These are phyloP conservation scores for Candida sanyaensis DNA, from an alignment of 1,139 yeast species.

Conservation along the genomic window DNA sequence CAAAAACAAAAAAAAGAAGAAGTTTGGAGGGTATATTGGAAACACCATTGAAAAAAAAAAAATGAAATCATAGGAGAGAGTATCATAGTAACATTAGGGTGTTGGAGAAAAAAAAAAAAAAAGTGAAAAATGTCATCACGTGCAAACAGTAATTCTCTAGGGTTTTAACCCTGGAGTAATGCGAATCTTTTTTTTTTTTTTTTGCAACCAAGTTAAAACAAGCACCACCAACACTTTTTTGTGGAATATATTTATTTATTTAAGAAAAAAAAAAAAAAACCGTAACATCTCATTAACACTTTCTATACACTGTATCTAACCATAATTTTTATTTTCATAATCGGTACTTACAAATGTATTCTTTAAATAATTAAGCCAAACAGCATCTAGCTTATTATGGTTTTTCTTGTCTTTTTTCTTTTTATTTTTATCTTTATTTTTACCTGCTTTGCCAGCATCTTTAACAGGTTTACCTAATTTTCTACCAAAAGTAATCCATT, in stretches of 20 bases:
- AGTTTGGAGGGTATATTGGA: not conserved
- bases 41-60: not conserved
- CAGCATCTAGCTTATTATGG: constrained; percentile 22
- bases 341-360: constrained; percentile 66
- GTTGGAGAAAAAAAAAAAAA: not conserved
- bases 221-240: not conserved
- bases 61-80: not conserved
- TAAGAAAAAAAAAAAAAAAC: too few relatives aligned
- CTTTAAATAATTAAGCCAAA: constrained; percentile 48
- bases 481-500: constrained; percentile 61
- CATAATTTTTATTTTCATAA: constrained; percentile 52
- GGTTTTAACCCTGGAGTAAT: constrained; percentile 1
- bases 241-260: too few relatives aligned
- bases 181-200: not conserved
- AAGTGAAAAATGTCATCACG: constrained; percentile 1
- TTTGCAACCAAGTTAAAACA: constrained; percentile 5
- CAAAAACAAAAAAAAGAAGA: constrained; percentile 5
- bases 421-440: constrained; percentile 15
- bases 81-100: not conserved
- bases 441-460: constrained; percentile 9
- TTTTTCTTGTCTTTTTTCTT: constrained; percentile 12
- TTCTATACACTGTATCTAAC: constrained; percentile 14
- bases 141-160: not conserved
- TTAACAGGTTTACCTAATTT: constrained; percentile 43
- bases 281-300: too few relatives aligned